Evolutionary conservation across 306 rosid species (phyloP).

Genomic region (Myrica gale): DNA sequence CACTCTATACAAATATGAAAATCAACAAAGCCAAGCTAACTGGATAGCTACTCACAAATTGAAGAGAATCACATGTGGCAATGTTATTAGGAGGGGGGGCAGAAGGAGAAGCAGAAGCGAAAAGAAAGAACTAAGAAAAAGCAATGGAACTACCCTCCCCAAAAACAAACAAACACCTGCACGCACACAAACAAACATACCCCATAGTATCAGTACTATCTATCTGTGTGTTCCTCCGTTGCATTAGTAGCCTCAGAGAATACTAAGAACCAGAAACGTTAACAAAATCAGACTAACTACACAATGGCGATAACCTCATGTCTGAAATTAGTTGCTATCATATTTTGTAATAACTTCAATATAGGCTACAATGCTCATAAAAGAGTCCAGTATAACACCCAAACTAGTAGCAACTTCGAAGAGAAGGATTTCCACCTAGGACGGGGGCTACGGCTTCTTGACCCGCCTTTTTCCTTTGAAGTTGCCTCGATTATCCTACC

Average conservation of each 20-base stretch:
- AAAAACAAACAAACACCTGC: neutral
- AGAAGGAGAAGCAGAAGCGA: no score
- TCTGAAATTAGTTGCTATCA: neutral
- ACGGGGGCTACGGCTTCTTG: slow-evolving; percentile 71
- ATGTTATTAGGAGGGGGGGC: no score
- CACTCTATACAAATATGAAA: neutral
- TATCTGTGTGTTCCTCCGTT: neutral
- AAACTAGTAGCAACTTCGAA: neutral
- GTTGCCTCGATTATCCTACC: slow-evolving; percentile 57
- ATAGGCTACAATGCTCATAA: neutral
- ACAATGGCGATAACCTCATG: neutral
- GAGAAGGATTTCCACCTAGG: slow-evolving; percentile 48
- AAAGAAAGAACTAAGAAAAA: no score
- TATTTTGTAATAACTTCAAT: neutral
- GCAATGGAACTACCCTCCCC: no score
- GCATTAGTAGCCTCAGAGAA: neutral
- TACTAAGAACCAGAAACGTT: neutral
- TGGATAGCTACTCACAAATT: neutral
- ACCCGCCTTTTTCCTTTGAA: slow-evolving; percentile 46
- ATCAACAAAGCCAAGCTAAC: neutral
- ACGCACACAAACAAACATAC: neutral
- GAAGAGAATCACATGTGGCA: neutral
- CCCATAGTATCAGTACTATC: neutral
- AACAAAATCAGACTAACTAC: neutral
- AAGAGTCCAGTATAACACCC: neutral